Evolutionary conservation across 495 filamentous ascomycete genomes (phyloP).

Genomic region (Aspergillus wentii): DNA sequence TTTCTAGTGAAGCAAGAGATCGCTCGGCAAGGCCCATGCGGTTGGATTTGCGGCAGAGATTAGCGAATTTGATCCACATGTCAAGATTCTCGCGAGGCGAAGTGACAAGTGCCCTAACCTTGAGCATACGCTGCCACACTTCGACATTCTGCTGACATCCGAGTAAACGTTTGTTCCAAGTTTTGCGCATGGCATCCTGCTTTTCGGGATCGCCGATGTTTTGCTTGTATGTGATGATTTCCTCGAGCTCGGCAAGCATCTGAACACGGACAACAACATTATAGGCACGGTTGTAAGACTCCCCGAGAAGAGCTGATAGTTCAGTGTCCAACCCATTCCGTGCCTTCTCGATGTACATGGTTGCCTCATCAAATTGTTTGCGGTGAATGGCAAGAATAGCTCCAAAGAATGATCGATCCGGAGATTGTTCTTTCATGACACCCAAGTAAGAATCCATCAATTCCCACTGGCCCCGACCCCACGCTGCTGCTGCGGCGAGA

Average conservation of each 20-base stretch:
- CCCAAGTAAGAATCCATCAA: slow-evolving; percentile 94
- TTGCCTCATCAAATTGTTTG: slow-evolving; percentile 87
- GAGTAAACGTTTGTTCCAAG: slow-evolving; percentile 91
- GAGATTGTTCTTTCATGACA: slow-evolving; percentile 88
- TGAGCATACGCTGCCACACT: slow-evolving; percentile 97
- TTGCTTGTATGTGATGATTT: slow-evolving; percentile 97
- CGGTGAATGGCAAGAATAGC: slow-evolving; percentile 90
- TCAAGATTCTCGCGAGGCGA: slow-evolving; percentile 87
- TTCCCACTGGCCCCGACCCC: slow-evolving; percentile 95
- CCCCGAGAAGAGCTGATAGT: slow-evolving; percentile 86
- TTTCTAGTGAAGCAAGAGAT: slow-evolving; percentile 77
- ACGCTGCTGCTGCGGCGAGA: slow-evolving; percentile 92
- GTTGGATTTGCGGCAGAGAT: slow-evolving; percentile 92
- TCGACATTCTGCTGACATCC: slow-evolving; percentile 97
- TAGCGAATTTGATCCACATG: slow-evolving; percentile 99
- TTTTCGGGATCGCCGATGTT: slow-evolving; percentile 70
- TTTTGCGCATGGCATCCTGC: slow-evolving; percentile 82
- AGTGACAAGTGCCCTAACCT: slow-evolving; percentile 88
- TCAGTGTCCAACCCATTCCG: slow-evolving; percentile 93
- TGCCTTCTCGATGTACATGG: slow-evolving; percentile 80
- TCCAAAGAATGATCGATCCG: slow-evolving; percentile 94
- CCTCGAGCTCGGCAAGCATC: slow-evolving; percentile 97
- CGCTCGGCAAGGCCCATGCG: slow-evolving; percentile 95
- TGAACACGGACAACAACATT: slow-evolving; percentile 93
- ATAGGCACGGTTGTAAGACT: slow-evolving; percentile 96